Evolutionary conservation across 192 early-diverging fungal species (phyloP).

Genomic region (Coemansia pectinata): DNA sequence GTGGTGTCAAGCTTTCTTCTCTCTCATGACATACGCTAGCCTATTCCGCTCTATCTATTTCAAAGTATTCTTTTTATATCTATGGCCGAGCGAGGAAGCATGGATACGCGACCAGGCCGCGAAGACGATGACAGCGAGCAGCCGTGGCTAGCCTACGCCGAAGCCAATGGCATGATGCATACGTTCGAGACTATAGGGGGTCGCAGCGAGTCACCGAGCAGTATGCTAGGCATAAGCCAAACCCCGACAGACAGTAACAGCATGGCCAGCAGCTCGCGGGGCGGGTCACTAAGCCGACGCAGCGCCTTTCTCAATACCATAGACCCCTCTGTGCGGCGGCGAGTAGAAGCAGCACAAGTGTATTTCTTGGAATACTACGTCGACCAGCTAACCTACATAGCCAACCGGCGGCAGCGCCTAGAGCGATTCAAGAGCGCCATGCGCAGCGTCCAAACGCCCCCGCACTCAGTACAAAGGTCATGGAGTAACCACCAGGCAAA

Average conservation of each 20-base stretch:
- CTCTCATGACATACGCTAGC: neutral
- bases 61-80: neutral
- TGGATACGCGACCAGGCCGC: conserved; percentile 25
- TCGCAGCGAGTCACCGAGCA: conserved; percentile 41
- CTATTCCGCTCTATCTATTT: neutral
- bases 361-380: conserved; percentile 85
- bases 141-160: conserved; percentile 53
- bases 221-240: conserved; percentile 16
- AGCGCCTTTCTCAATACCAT: conserved; percentile 52
- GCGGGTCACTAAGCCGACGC: conserved; percentile 41
- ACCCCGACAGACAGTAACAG: conserved; percentile 25
- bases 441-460: conserved; percentile 39
- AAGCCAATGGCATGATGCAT: conserved; percentile 54
- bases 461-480: conserved; percentile 43
- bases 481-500: conserved; percentile 44
- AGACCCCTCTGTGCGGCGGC: conserved; percentile 50
- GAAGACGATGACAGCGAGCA: conserved; percentile 13
- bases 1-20: neutral
- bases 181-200: conserved; percentile 50
- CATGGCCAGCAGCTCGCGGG: conserved; percentile 23
- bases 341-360: conserved; percentile 52
- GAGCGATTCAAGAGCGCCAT: conserved; percentile 58
- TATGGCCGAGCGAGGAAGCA: conserved; percentile 39
- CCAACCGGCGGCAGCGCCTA: conserved; percentile 62
- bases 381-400: conserved; percentile 77